Evolutionary conservation across 768 basidiomycete species (phyloP), one percentile per base, ranked within the genome.

Genomic region (Suillus placidus): DNA sequence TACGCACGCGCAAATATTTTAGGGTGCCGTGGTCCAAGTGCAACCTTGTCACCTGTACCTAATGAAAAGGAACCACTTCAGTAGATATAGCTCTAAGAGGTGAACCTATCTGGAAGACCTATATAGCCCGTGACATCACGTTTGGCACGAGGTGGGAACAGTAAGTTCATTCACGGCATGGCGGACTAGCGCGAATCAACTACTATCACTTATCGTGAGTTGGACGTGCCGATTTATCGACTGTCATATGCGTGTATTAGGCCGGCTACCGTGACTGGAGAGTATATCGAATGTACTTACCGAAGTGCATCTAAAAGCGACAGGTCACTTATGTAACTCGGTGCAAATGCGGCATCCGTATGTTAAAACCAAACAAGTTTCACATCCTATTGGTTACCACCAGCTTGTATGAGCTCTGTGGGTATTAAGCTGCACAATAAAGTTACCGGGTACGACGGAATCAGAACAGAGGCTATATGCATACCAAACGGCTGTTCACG

Each of bases 401-500:
- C 14, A 16, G 26, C 23, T 26, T 16, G 26, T 51, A 51, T 30
- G 49, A 14, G 6, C 23, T 8, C 56, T 38, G 23, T 40, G 38
- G 56, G 35, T 37, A 38, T 9, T 5, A 38, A 13, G n/a, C 5
- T 56, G 20, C 35, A 56, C n/a, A 7, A n/a, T 55, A 35, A 14
- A 35, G 54, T 55, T 20, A 13, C 20, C n/a, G n/a, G 4, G 54
- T 13, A 35, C 10, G 51, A 34, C 20, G 32, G 32, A 55, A 34
- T 20, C 10, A 55, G 6, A 34, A 37, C 20, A 7, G 34, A 13
- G 7, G 34, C 54, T n/a, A n/a, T 55, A 55, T 55, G 34, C 34
- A 55, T 55, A 35, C 20, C 54, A 55, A 51, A 20, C 54, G 54
- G 54, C 32, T 34, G 32, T 34, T n/a, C 54, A 55, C 54, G 54